Evolutionary conservation across 169 alveolate species (phyloP).

Genomic region (Plasmodium adleri): DNA sequence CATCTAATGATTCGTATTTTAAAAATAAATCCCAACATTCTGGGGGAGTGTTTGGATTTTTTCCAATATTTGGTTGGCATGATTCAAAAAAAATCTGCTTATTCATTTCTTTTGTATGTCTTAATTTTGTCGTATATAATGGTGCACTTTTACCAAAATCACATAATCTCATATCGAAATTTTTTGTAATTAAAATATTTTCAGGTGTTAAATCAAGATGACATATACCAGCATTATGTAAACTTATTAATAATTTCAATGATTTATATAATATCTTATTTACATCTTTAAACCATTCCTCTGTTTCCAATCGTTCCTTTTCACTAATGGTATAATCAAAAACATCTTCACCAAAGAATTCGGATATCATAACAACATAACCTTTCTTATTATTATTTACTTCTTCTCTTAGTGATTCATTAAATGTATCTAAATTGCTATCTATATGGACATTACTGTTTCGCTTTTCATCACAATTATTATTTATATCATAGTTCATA

Average conservation of each 20-base stretch:
- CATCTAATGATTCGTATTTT: conserved; percentile 66
- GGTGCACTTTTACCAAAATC: conserved; percentile 87
- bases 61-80: conserved; percentile 88
- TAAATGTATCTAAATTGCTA: conserved; percentile 42
- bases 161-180: conserved; percentile 81
- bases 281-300: conserved; percentile 77
- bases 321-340: conserved; percentile 77
- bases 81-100: conserved; percentile 78
- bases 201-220: conserved; percentile 88
- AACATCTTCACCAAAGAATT: conserved; percentile 79
- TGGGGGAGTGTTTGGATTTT: conserved; percentile 89
- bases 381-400: conserved; percentile 69
- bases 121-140: conserved; percentile 77
- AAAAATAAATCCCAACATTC: conserved; percentile 85
- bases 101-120: conserved; percentile 77
- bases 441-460: neutral
- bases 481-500: neutral
- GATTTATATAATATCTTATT: conserved; percentile 80
- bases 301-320: conserved; percentile 41
- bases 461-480: neutral
- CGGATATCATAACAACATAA: conserved; percentile 79
- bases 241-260: conserved; percentile 70
- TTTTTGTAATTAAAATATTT: conserved; percentile 81
- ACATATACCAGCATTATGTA: conserved; percentile 84
- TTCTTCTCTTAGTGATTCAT: conserved; percentile 20